Evolutionary conservation across 306 rosid species (phyloP).

Genomic region (Datisca glomerata): DNA sequence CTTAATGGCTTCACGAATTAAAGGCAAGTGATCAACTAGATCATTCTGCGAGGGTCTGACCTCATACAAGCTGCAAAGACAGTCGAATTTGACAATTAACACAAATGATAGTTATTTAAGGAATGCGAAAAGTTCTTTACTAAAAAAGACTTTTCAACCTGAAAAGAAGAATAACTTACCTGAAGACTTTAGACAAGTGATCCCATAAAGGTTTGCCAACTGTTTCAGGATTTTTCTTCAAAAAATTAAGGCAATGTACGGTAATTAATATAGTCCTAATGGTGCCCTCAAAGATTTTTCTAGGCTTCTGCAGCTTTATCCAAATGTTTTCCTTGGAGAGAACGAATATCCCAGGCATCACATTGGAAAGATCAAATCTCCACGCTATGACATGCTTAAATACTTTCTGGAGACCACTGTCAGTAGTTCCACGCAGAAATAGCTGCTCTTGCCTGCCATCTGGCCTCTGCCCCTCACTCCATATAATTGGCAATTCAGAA

Average conservation of each 20-base stretch:
- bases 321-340: slow-evolving; percentile 48
- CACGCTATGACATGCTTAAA: slow-evolving; percentile 57
- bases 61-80: slow-evolving; percentile 42
- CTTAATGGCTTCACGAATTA: slow-evolving; percentile 30
- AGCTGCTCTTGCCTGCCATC: slow-evolving; percentile 22
- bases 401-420: slow-evolving; percentile 55
- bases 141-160: too few relatives aligned
- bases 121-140: background rate
- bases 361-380: slow-evolving; percentile 54
- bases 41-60: slow-evolving; percentile 34
- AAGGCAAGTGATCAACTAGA: slow-evolving; percentile 21
- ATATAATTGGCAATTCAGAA: slow-evolving; percentile 53
- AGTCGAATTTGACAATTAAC: background rate
- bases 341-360: slow-evolving; percentile 55
- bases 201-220: slow-evolving; percentile 62
- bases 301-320: slow-evolving; percentile 69
- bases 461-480: slow-evolving; percentile 35
- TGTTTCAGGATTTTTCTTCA: slow-evolving; percentile 42
- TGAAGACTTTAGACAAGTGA: slow-evolving; percentile 48
- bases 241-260: slow-evolving; percentile 44
- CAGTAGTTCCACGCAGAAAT: slow-evolving; percentile 45
- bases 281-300: slow-evolving; percentile 55
- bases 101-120: background rate
- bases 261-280: slow-evolving; percentile 55
- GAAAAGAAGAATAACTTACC: slow-evolving; percentile 28